phyloP scores from a whole-genome alignment of 345 rosid genomes.

The Angophora floribunda region DNA sequence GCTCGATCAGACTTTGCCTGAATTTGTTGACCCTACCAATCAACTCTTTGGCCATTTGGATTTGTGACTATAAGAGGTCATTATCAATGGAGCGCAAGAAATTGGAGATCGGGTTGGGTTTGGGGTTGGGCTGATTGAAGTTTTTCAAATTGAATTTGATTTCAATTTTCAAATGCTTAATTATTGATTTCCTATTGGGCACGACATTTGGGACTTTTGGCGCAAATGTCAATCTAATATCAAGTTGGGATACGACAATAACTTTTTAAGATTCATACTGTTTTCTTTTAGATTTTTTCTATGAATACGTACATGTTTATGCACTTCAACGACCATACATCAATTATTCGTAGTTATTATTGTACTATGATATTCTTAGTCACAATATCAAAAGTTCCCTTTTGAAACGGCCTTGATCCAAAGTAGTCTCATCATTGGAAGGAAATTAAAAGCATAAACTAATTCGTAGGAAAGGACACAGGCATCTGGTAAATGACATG shows the following conservation, averaged over 20 bases:
- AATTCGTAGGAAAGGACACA: fast-evolving
- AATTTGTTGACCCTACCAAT: no score
- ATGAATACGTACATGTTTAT: no score
- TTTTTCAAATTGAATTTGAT: neutral
- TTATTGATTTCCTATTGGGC: neutral
- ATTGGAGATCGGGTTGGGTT: no score
- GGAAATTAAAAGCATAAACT: neutral
- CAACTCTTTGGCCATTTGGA: no score
- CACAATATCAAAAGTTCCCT: neutral
- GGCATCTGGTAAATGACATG: neutral
- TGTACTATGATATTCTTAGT: neutral
- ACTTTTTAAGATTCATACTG: neutral
- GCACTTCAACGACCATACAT: neutral
- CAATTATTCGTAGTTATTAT: no score
- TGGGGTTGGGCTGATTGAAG: no score
- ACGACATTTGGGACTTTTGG: neutral
- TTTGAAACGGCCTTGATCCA: neutral
- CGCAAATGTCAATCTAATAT: neutral
- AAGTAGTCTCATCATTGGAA: neutral
- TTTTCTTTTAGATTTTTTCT: neutral
- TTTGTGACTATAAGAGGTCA: no score
- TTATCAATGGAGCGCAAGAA: no score
- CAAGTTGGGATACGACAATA: neutral
- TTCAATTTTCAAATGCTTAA: neutral
- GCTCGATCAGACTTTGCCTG: no score